phyloP scores from a whole-genome alignment of 495 filamentous ascomycete genomes.

The Penicillium waksmanii region DNA sequence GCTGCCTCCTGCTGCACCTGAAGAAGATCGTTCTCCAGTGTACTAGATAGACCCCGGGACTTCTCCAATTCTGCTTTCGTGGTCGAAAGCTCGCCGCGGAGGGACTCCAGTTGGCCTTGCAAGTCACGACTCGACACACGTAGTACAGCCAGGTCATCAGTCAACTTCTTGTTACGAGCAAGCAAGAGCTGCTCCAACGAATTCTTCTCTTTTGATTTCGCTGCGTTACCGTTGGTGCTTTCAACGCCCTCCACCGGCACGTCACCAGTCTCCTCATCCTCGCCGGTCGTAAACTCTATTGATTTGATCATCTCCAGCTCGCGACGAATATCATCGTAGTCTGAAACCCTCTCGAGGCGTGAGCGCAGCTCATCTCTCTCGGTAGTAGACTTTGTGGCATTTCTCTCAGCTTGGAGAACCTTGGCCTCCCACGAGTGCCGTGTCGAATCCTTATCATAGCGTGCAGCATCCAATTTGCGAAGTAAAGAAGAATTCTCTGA shows the following conservation, averaged over 20 bases:
- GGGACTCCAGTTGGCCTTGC: conserved; percentile 73
- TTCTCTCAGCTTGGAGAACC: conserved; percentile 52
- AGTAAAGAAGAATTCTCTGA: conserved; percentile 92
- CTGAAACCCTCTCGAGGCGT: conserved; percentile 85
- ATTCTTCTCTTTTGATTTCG: conserved; percentile 68
- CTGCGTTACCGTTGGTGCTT: conserved; percentile 51
- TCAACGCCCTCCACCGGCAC: conserved; percentile 29
- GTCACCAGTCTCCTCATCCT: conserved; percentile 69
- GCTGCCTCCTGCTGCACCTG: conserved; percentile 83
- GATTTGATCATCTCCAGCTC: conserved; percentile 96
- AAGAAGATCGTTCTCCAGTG: conserved; percentile 89
- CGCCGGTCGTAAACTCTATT: conserved; percentile 91
- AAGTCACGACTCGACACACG: conserved; percentile 94
- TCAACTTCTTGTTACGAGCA: conserved; percentile 92
- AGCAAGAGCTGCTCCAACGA: conserved; percentile 88
- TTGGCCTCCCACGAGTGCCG: conserved; percentile 74
- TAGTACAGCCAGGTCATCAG: conserved; percentile 88
- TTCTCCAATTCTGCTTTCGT: conserved; percentile 88
- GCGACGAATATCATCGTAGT: conserved; percentile 94
- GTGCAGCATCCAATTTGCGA: conserved; percentile 79
- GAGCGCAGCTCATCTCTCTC: conserved; percentile 77
- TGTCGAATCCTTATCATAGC: conserved; percentile 79
- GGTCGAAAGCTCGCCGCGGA: conserved; percentile 81
- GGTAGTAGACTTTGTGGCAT: conserved; percentile 54
- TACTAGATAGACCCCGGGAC: conserved; percentile 79